These are phyloP conservation scores for Peterozyma toletana DNA, from an alignment of 805 yeast species.

Conservation along the genomic window DNA sequence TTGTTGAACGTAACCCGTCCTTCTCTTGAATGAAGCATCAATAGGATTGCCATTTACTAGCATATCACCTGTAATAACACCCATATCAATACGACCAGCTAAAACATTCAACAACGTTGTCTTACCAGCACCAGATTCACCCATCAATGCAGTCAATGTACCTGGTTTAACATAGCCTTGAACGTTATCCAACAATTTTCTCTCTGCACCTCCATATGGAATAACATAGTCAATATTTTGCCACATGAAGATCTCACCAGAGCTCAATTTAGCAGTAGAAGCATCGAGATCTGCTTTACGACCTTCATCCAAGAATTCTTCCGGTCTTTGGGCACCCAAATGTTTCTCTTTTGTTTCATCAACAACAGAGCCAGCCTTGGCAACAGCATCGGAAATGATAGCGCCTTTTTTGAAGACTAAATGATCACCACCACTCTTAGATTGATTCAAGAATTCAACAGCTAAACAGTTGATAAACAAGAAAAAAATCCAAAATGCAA, in stretches of 20 bases:
- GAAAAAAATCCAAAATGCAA: conserved; percentile 34
- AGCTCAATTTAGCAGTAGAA: conserved; percentile 19
- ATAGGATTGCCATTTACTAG: conserved; percentile 44
- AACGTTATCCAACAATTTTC: conserved; percentile 34
- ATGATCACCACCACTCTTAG: conserved; percentile 21
- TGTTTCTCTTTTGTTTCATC: too few relatives aligned
- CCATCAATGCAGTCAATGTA: conserved; percentile 53
- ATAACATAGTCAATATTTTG: conserved; percentile 51
- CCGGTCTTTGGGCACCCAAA: too few relatives aligned
- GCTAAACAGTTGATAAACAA: conserved; percentile 18
- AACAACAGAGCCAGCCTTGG: background rate
- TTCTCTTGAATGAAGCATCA: conserved; percentile 41
- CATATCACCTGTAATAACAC: conserved; percentile 50
- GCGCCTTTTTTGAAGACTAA: conserved; percentile 36
- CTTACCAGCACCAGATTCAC: conserved; percentile 62
- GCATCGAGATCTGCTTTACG: background rate
- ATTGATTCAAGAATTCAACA: conserved; percentile 17
- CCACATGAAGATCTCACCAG: conserved; percentile 54
- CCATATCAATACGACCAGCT: conserved; percentile 43
- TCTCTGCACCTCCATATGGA: conserved; percentile 33
- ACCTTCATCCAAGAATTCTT: too few relatives aligned
- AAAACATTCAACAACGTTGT: conserved; percentile 49
- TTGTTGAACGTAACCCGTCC: conserved; percentile 52
- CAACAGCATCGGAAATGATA: conserved; percentile 15
- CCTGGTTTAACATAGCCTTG: conserved; percentile 46